These are phyloP conservation scores for Aspergillus hortae DNA, from an alignment of 2,329 filamentous ascomycete species.

Conservation along the genomic window DNA sequence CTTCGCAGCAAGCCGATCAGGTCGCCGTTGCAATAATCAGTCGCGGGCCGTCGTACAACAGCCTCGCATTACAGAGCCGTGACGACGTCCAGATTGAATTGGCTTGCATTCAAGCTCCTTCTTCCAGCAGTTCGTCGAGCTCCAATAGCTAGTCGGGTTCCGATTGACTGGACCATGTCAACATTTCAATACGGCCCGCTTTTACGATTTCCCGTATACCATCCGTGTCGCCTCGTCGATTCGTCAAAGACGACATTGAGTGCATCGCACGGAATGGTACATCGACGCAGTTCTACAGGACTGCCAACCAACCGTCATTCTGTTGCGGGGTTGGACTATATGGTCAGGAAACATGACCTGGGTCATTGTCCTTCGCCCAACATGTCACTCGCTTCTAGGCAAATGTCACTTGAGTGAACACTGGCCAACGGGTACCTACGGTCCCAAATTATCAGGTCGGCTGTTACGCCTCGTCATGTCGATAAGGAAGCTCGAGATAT, in stretches of 20 bases:
- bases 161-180: background rate
- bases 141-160: constrained; percentile 11
- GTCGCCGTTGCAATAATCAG: constrained; percentile 37
- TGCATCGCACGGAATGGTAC: no score
- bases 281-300: no score
- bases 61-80: constrained; percentile 17
- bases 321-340: background rate
- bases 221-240: background rate
- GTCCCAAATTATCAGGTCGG: no score
- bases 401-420: no score
- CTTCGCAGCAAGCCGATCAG: constrained; percentile 31
- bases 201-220: background rate
- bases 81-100: constrained; percentile 35
- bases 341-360: background rate
- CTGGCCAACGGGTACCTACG: no score
- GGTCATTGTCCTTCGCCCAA: background rate
- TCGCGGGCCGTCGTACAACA: constrained; percentile 28
- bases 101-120: constrained; percentile 35
- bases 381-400: background rate
- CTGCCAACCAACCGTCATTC: background rate
- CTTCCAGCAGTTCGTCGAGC: constrained; percentile 19
- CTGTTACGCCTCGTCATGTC: no score
- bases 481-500: no score
- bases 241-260: no score
- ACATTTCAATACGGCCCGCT: background rate